A percentile compares a stretch with the other conserved stretches of the same genome.
Evolutionary conservation across 73 alveolate species (phyloP).

Genomic region (Tetrahymena malaccensis): DNA sequence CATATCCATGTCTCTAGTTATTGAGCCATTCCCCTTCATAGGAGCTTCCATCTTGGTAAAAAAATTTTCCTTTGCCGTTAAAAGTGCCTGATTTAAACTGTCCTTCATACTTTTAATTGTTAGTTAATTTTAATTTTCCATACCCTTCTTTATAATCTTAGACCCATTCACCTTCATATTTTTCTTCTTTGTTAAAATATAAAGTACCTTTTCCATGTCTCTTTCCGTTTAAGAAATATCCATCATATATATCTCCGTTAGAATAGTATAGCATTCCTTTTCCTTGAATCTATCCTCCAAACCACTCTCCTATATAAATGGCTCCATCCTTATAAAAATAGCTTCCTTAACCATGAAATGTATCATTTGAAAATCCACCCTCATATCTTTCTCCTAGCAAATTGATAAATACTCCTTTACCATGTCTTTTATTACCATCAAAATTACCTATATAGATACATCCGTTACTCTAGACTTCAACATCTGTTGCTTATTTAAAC

Average conservation of each 20-base stretch:
- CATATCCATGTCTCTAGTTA: constrained; percentile 84
- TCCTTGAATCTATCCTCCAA: constrained; percentile 19
- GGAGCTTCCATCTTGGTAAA: constrained; percentile 70
- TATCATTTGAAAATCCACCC: neutral
- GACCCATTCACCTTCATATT: constrained; percentile 21
- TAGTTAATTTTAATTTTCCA: constrained; percentile 15
- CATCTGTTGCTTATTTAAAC: neutral
- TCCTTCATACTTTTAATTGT: constrained; percentile 25
- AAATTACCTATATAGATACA: neutral
- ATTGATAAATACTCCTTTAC: neutral
- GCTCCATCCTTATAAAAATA: constrained; percentile 4
- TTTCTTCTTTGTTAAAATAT: neutral
- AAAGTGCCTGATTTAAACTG: constrained; percentile 19
- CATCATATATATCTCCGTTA: constrained; percentile 13
- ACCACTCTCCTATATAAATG: constrained; percentile 26
- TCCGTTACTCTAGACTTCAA: neutral
- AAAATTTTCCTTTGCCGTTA: constrained; percentile 56
- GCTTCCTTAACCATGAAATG: constrained; percentile 7
- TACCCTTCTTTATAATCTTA: constrained; percentile 4
- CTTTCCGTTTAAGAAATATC: constrained; percentile 12
- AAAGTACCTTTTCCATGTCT: constrained; percentile 14
- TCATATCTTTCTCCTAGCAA: constrained; percentile 1
- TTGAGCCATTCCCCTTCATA: constrained; percentile 77
- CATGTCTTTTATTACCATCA: neutral
- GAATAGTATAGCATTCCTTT: constrained; percentile 8